Evolutionary conservation across 2,329 filamentous ascomycete genomes (phyloP), one percentile per base, ranked within the genome.

Genomic region (Scorias spongiosa): DNA sequence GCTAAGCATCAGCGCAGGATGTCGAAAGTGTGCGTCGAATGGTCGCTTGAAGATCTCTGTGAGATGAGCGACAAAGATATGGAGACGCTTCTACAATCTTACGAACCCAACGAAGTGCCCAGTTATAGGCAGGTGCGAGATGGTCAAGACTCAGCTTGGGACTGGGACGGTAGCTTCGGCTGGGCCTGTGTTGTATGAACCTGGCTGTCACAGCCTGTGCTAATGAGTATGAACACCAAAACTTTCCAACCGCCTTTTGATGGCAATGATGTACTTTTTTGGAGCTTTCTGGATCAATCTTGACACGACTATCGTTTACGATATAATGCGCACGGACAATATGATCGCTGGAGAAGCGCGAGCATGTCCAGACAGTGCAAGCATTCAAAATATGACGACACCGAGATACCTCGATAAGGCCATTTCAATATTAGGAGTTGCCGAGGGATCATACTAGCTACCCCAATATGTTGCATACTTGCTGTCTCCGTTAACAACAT

Each of bases 1-100:
- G 46, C 50, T 41, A 60, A 67, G 45, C 69, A 55, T 12, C 10
- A 11, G 7, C 37, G 15, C 49, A 86, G 83, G 87, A 96, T 96
- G 84, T 86, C 80, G 40, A 81, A 77, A 50, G 84, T 96, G 30
- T 95, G 88, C 66, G 86, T 95, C 54, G 72, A 78, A 30, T 95
- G 89, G 71, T 80, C 73, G 43, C 76, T 93, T 60, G 81, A 93
- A 48, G 83, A 95, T 49, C 75, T 96, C 52, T 88, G 85, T 52
- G 74, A 76, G 29, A 78, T 96, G 72, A 77, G 75, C 15, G 84
- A 91, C 42, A 75, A 81, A 54, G 88, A 72, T 55, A 93, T 96
- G 83, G 78, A 84, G 44, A 74, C 72, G 44, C 67, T 96, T n/a
- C 66, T 96, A 32, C 68, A 70, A n/a, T 88, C 80, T 59, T 95